Base-by-base conservation (phyloP, 257 asterid species). In the Primulina tabacum region DNA sequence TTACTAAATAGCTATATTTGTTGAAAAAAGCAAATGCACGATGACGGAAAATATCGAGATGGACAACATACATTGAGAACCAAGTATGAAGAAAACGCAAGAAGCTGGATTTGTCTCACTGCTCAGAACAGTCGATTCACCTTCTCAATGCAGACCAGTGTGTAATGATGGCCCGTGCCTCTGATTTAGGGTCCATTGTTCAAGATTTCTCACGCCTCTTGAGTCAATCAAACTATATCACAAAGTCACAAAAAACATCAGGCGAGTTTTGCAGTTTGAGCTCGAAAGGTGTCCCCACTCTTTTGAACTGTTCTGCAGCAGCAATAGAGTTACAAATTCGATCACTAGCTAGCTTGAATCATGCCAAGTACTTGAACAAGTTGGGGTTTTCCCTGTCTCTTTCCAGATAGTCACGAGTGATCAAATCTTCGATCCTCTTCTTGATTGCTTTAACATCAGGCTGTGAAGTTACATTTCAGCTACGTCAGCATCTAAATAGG, bases 361-460 rank as follows among this genome's bases (percentile, higher is more conserved):
- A 94, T 8, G 99, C 99, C 95, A 94, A 85, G 90, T 94, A 94
- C 77, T 86, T 94, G 89, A 94, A 91, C 84, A 83, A 21, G 84
- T 94, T 94, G 24, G 97, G 89, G 73, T 94, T 91, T 4, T 90
- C 99, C 76, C 85, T 91, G 91, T 94, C 99, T 68, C 99, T 83
- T 67, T 94, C 97, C 47, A 94, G 79, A 79, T 94, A 94, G 64
- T 94, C 99, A 57, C 99, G 85, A 58, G 96, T 91, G 68, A 94
- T 94, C 82, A 94, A 70, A 76, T 94, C 99, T 84, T 94, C 99
- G 6, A 94, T 91, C 78, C 99, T 87, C 86, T 94, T 94, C 82
- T 94, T 94, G 82, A 94, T 94, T 26, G 97, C 97, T 84, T 94
- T 94, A 34, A 94, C 95, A 67, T 94, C 99, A 18, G 99, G 99